Percentiles rank a stretch among this genome's conserved stretches.
These are phyloP conservation scores for Pseudonitzschia delicatissima DNA, from an alignment of 108 stramenopile species.

Conservation along the genomic window DNA sequence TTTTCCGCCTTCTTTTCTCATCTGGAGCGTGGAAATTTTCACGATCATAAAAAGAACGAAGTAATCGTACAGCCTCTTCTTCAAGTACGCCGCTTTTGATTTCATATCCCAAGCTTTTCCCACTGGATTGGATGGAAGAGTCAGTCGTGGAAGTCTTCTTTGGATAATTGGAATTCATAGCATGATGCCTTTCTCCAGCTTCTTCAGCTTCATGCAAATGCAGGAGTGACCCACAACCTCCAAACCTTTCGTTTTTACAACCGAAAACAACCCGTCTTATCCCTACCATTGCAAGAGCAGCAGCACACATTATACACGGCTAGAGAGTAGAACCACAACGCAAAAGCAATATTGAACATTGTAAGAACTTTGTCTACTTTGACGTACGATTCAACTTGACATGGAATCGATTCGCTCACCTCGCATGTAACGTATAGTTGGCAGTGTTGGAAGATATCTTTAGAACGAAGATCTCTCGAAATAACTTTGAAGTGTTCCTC, in stretches of 20 bases:
- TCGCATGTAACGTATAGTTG: slow-evolving; percentile 82
- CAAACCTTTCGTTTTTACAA: slow-evolving; percentile 83
- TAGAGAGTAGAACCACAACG: neutral
- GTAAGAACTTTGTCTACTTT: neutral
- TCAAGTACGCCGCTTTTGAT: slow-evolving; percentile 62
- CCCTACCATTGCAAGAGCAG: slow-evolving; percentile 73
- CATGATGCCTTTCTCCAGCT: neutral
- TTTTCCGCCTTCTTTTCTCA: slow-evolving; percentile 60
- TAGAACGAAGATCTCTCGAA: neutral
- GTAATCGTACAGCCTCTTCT: slow-evolving; percentile 59
- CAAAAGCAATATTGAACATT: neutral
- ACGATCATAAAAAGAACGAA: slow-evolving; percentile 81
- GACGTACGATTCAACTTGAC: neutral
- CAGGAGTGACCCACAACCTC: slow-evolving; percentile 77
- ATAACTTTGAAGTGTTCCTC: neutral
- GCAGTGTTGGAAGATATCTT: slow-evolving; percentile 46
- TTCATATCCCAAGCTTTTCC: slow-evolving; percentile 39
- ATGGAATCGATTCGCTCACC: neutral
- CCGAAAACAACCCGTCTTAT: slow-evolving; percentile 72
- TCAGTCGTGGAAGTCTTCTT: slow-evolving; percentile 18
- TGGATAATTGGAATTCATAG: slow-evolving; percentile 6
- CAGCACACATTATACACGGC: slow-evolving; percentile 90
- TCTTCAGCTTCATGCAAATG: slow-evolving; percentile 43
- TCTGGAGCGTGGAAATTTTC: slow-evolving; percentile 87
- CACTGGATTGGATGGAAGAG: neutral